A percentile compares a stretch with the other conserved stretches of the same genome.
Evolutionary conservation across 805 yeast species (phyloP).

Genomic region (Ogataea sp.): DNA sequence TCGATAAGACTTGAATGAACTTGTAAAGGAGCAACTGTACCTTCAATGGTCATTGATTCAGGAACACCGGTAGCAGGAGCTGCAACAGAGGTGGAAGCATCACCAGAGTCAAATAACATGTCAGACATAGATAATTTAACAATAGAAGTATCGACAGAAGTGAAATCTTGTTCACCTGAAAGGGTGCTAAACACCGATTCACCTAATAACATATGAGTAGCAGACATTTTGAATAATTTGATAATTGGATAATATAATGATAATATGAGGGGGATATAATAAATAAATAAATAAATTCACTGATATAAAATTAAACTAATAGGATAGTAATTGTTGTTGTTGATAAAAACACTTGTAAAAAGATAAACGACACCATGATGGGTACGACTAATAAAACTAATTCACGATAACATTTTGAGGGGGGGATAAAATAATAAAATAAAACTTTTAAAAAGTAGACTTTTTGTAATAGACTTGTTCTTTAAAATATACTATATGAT

Average conservation of each 20-base stretch:
- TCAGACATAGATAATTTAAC: background rate
- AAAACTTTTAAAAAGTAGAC: conserved; percentile 1
- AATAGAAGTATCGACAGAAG: conserved; percentile 1
- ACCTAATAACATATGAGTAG: conserved; percentile 24
- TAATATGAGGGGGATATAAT: background rate
- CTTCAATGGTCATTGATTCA: conserved; percentile 1
- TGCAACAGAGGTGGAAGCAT: conserved; percentile 1
- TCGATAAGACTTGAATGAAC: conserved; percentile 45
- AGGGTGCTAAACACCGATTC: conserved; percentile 24
- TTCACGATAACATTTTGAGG: conserved; percentile 3
- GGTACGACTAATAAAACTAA: conserved; percentile 1
- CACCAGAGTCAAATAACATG: background rate
- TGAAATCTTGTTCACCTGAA: conserved; percentile 4
- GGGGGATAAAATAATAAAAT: background rate
- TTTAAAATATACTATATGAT: background rate
- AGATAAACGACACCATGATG: conserved; percentile 1
- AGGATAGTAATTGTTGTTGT: background rate
- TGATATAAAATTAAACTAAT: conserved; percentile 5
- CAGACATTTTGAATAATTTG: conserved; percentile 4
- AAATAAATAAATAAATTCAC: conserved; percentile 6
- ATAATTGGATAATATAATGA: background rate
- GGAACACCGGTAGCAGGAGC: conserved; percentile 1
- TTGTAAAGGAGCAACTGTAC: conserved; percentile 39
- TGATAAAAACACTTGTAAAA: background rate
- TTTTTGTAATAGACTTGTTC: too few species aligned